Conservation (phyloP, 2,329 filamentous ascomycete genomes). For the Pseudohalonectria lignicola region DNA sequence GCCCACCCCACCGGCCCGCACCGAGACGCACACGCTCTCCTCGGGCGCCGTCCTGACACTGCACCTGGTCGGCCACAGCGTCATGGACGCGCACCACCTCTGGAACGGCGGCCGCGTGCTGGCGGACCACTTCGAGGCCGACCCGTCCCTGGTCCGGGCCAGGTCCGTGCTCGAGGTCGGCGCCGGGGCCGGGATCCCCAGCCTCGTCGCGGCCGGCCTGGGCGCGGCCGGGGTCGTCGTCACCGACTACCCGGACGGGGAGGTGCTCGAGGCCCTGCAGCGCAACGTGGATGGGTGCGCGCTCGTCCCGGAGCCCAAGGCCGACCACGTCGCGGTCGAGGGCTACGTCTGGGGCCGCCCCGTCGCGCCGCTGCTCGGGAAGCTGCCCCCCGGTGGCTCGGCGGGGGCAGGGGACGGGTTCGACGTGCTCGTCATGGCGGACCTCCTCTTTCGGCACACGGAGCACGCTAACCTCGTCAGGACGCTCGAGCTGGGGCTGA, state of each 20-base stretch:
- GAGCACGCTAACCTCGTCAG: conserved; percentile 71
- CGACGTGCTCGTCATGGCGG: conserved; percentile 76
- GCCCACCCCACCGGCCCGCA: conserved; percentile 64
- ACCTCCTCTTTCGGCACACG: conserved; percentile 82
- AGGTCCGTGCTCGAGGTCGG: conserved; percentile 80
- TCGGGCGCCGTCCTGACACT: conserved; percentile 47
- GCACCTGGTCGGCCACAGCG: conserved; percentile 62
- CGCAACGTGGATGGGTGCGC: conserved; percentile 58
- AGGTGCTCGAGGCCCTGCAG: conserved; percentile 70
- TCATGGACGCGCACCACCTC: conserved; percentile 78
- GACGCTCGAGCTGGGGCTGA: conserved; percentile 59
- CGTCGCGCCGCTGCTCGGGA: conserved; percentile 42
- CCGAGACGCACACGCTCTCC: conserved; percentile 60
- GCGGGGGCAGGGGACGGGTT: conserved; percentile 35
- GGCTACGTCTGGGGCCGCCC: conserved; percentile 81
- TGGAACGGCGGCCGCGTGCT: conserved; percentile 84
- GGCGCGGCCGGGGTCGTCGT: conserved; percentile 65
- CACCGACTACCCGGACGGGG: conserved; percentile 80
- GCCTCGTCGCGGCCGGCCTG: conserved; percentile 62
- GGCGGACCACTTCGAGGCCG: conserved; percentile 65
- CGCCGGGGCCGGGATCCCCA: conserved; percentile 76
- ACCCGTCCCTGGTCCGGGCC: conserved; percentile 49
- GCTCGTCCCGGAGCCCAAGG: conserved; percentile 17
- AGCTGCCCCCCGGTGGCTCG: conserved; percentile 29
- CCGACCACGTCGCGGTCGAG: conserved; percentile 31